These are phyloP conservation scores for Citrus sp. DNA, from an alignment of 345 rosid species.

Conservation along the genomic window DNA sequence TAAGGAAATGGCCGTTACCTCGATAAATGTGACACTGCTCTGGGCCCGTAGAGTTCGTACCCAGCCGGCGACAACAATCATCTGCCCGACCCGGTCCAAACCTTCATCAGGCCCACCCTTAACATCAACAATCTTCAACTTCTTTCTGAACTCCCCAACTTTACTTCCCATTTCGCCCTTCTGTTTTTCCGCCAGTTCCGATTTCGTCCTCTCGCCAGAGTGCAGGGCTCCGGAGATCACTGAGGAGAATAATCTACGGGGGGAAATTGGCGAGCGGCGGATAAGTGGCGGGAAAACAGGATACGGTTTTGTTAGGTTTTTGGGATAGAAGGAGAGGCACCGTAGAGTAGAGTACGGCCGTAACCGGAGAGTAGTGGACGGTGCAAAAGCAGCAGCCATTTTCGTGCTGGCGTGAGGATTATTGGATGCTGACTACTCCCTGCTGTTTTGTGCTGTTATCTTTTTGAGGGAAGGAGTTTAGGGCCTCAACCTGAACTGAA, in stretches of 20 bases:
- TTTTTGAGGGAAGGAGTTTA: neutral
- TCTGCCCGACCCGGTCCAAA: conserved; percentile 56
- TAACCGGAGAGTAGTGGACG: conserved; percentile 48
- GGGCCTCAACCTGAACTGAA: neutral
- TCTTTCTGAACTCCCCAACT: conserved; percentile 66
- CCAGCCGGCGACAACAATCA: conserved; percentile 75
- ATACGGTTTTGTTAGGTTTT: conserved; percentile 14
- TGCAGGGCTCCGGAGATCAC: conserved; percentile 33
- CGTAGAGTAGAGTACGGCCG: conserved; percentile 42
- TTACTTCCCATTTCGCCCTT: conserved; percentile 28
- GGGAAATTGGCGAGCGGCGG: conserved; percentile 14
- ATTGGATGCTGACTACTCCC: conserved; percentile 1
- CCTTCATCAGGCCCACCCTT: conserved; percentile 77
- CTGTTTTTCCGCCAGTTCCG: conserved; percentile 23
- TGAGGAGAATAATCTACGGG: conserved; percentile 36
- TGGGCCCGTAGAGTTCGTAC: conserved; percentile 87
- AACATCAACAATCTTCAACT: conserved; percentile 67
- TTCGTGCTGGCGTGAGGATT: neutral
- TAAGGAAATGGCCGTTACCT: conserved; percentile 35
- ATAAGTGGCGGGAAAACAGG: conserved; percentile 27
- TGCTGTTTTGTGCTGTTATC: neutral
- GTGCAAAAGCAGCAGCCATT: conserved; percentile 46
- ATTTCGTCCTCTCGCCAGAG: conserved; percentile 34
- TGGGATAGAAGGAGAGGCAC: conserved; percentile 37
- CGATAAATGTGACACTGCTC: conserved; percentile 79